Base-by-base conservation (phyloP, 73 alveolate species). In the Blepharisma stoltei region DNA sequence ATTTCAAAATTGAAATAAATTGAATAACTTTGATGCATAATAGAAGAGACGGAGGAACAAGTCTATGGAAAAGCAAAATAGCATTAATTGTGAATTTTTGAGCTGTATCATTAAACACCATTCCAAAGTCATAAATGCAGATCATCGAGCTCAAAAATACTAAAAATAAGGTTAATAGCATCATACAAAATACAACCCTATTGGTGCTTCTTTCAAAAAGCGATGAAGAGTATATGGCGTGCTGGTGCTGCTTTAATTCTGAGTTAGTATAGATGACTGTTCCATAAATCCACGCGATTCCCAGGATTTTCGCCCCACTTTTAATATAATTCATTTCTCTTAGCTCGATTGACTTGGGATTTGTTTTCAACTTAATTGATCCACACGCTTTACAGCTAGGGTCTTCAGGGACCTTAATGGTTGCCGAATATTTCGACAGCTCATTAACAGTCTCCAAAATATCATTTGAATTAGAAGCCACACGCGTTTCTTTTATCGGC, bases 401-500 rank as follows among this genome's bases (percentile, higher is more conserved):
- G 5, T 38, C 14, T 9, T n/a, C 11, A 20, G 45, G 23, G 18
- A 25, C 18, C 46, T 8, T 14, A 14, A 18, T 60, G 2, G 49
- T 38, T 38, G 23, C 23, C 23, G 23, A 60, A 38, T 38, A n/a
- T 60, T 25, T 60, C 23, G n/a, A 60, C 14, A 25, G 41, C 41
- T 60, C 23, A 60, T n/a, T 25, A 9, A 25, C 14, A 60, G 45
- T 25, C 23, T 60, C 73, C 14, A 8, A 8, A 18, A 60, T 8
- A 38, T 60, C 73, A 14, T 60, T 25, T 25, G 46, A n/a, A n/a
- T 25, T 25, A n/a, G 23, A 60, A n/a, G 23, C 37, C 14, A 38
- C 73, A n/a, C 23, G 73, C 2, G 73, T 60, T 8, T 60, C 73
- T 60, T 60, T 60, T 25, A 60, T 38, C 11, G 73, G 73, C 45